Base-by-base conservation (phyloP, 371 early-diverging fungal genomes). In the Lichtheimia corymbifera region DNA sequence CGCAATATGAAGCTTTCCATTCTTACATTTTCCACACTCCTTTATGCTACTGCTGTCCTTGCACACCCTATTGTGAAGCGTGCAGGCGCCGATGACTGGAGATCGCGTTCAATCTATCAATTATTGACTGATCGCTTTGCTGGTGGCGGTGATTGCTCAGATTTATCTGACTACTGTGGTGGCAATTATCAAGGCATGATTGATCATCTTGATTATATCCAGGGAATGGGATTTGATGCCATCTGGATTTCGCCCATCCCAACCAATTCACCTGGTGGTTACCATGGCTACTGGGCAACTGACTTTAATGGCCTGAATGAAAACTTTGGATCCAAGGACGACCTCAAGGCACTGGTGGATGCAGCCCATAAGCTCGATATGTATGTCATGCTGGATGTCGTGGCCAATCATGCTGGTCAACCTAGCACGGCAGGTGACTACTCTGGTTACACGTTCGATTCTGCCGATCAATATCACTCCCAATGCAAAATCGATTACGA, bases 201-300 rank as follows among this genome's bases (percentile, higher is more conserved):
- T 25, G 60, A 65, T 14, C 60, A 72, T 5, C 62, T 82, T 25
- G 70, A 70, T 51, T 78, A 79, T 53, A 68, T 80, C 22, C 18
- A 68, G 25, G 58, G 61, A 6, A 61, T 80, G 67, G 78, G 80
- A 2, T 77, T 77, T 55, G 71, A 79, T 58, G 79, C 80, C 20
- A 72, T 79, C 42, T 82, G 75, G 73, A 75, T 82, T 42, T 71
- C 72, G 20, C 77, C 81, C 14, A 74, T 77, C 17, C 67, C 71
- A 15, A 54, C 66, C 43, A 70, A 64, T 57, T 14, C 30, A 4
- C 51, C 47, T 25, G 60, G 47, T 49, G 75, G 69, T 13, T 72
- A 70, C 55, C 74, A 73, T 53, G 74, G 74, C 25, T 80, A 80
- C 62, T 79, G 74, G 73, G 73, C 79, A 7, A 64, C 59, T 14